A percentile compares a stretch with the other conserved stretches of the same genome.
Evolutionary conservation across 2,329 filamentous ascomycete species (phyloP).

Genomic region (Paracoccidioides brasiliensis): DNA sequence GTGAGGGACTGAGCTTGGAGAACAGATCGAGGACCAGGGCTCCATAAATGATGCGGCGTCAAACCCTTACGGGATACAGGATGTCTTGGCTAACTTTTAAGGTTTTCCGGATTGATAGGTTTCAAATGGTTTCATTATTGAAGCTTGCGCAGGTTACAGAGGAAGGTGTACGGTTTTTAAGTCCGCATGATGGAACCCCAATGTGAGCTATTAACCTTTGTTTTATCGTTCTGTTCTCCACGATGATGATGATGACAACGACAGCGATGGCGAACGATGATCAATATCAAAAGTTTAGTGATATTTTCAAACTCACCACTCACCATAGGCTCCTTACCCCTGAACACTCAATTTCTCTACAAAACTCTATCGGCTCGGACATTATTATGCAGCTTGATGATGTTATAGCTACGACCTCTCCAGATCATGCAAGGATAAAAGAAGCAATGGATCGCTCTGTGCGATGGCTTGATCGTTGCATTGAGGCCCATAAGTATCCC

Average conservation of each 20-base stretch:
- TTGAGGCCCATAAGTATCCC: slow-evolving; percentile 74
- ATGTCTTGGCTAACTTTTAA: background rate
- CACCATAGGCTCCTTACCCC: slow-evolving; percentile 63
- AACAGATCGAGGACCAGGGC: background rate
- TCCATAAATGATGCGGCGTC: too few species aligned
- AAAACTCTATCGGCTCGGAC: slow-evolving; percentile 95
- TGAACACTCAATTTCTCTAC: slow-evolving; percentile 88
- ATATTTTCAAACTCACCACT: background rate
- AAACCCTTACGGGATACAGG: background rate
- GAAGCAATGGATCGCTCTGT: slow-evolving; percentile 93
- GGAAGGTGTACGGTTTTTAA: slow-evolving; percentile 89
- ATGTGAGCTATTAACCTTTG: slow-evolving; percentile 44
- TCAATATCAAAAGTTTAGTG: background rate
- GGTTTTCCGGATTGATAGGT: slow-evolving; percentile 41
- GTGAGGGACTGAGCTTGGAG: background rate
- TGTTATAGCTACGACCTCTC: slow-evolving; percentile 90
- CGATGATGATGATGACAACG: too few species aligned
- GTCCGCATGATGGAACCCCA: slow-evolving; percentile 83
- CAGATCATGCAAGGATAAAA: slow-evolving; percentile 72
- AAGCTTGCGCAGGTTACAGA: slow-evolving; percentile 90
- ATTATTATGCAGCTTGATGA: slow-evolving; percentile 99
- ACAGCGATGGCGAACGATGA: too few species aligned
- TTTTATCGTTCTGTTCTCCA: background rate
- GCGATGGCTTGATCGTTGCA: slow-evolving; percentile 91
- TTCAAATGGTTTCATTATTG: slow-evolving; percentile 96